phyloP scores from a whole-genome alignment of 1,284 basidiomycete species.

The Irpex rosettiformis region DNA sequence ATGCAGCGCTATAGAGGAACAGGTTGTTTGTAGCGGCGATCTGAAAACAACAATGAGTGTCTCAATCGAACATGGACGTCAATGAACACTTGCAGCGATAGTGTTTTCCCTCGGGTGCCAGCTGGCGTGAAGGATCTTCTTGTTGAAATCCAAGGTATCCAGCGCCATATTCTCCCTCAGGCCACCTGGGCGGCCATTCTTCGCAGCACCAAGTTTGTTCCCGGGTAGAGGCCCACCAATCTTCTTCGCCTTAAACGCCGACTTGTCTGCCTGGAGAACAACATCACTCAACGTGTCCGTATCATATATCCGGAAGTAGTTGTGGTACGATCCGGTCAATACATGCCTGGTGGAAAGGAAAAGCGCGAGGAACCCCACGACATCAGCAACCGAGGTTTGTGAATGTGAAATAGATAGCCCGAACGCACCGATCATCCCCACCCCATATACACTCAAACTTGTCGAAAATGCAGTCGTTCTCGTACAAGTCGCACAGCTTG shows the following conservation, averaged over 20 bases:
- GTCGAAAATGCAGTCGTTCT: constrained; percentile 99
- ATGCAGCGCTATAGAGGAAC: constrained; percentile 85
- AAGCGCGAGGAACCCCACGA: background rate
- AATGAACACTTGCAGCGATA: constrained; percentile 72
- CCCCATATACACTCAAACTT: constrained; percentile 99
- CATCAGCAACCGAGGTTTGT: background rate
- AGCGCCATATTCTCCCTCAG: constrained; percentile 85
- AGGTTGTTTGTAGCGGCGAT: constrained; percentile 95
- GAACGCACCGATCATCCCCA: constrained; percentile 88
- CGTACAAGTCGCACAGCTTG: constrained; percentile 98
- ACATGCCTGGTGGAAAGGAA: constrained; percentile 63
- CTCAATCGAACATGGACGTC: background rate
- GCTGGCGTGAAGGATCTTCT: constrained; percentile 97
- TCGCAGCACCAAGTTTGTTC: constrained; percentile 60
- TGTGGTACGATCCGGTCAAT: constrained; percentile 98
- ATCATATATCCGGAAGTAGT: constrained; percentile 99
- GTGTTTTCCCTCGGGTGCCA: constrained; percentile 98
- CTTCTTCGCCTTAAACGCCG: constrained; percentile 99
- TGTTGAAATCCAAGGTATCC: constrained; percentile 95
- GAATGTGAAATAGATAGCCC: constrained; percentile 1
- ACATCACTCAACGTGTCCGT: constrained; percentile 88
- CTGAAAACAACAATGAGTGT: constrained; percentile 34
- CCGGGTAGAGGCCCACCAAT: constrained; percentile 80
- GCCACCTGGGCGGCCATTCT: constrained; percentile 70
- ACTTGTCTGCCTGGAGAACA: constrained; percentile 98